Evolutionary conservation across 1,284 basidiomycete genomes (phyloP).

Genomic region (Rhizoctonia solani): DNA sequence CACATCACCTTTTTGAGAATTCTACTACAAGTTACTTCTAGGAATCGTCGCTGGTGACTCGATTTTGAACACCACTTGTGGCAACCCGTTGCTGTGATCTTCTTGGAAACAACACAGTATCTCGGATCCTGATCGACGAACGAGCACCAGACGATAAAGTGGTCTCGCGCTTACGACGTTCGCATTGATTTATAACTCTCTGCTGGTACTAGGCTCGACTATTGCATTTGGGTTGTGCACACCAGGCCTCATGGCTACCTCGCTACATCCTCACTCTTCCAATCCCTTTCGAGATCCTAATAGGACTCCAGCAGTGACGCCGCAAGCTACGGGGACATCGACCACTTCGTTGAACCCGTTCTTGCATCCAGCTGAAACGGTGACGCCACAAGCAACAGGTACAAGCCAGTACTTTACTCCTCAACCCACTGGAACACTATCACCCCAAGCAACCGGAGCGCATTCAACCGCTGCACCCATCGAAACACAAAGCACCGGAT

Average conservation of each 20-base stretch:
- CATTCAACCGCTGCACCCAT: neutral
- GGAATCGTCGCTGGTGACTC: no score
- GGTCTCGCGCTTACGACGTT: no score
- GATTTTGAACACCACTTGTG: no score
- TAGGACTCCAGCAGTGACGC: constrained; percentile 9
- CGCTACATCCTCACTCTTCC: constrained; percentile 19
- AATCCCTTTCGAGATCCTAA: constrained; percentile 33
- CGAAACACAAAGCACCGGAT: constrained; percentile 20
- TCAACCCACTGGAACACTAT: neutral
- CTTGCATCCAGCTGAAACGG: constrained; percentile 8
- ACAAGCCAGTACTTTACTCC: constrained; percentile 28
- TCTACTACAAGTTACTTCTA: no score
- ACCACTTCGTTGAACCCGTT: constrained; percentile 11
- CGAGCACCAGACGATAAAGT: no score
- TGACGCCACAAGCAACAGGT: constrained; percentile 24
- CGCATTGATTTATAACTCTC: no score
- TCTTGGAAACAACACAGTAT: no score
- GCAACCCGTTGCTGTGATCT: no score
- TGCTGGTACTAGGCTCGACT: no score
- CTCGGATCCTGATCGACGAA: no score
- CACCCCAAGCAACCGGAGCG: neutral
- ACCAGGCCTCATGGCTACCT: neutral
- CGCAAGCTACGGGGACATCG: constrained; percentile 20
- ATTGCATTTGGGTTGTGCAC: neutral
- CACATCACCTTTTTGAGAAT: no score